phyloP scores from a whole-genome alignment of 2,329 filamentous ascomycete genomes.

The Hymenoscyphus albidus region DNA sequence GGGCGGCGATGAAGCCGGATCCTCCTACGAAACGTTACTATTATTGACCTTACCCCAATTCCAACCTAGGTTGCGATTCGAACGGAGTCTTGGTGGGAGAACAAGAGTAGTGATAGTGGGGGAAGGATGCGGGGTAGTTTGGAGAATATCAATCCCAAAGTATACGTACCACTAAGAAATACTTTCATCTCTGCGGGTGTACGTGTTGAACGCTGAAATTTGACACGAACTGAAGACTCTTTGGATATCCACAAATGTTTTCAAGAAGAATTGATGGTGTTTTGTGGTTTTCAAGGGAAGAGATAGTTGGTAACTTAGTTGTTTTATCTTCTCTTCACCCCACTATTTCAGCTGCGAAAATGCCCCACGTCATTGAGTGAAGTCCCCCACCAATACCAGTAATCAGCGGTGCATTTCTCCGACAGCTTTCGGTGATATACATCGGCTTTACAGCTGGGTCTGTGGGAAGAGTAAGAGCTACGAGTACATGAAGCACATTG shows the following conservation, averaged over 20 bases:
- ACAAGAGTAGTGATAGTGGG: not conserved
- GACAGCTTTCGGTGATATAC: not conserved
- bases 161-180: slow-evolving; percentile 1
- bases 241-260: not conserved
- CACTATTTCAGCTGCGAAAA: not conserved
- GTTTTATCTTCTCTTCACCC: not conserved
- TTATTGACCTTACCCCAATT: not conserved
- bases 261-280: not conserved
- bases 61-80: too few species aligned
- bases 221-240: not conserved
- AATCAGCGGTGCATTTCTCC: not conserved
- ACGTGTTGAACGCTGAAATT: not conserved
- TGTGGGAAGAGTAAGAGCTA: too few species aligned
- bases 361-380: not conserved
- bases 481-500: too few species aligned
- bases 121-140: not conserved
- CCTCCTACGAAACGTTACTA: slow-evolving; percentile 36
- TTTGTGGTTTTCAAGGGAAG: not conserved
- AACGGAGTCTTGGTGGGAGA: too few species aligned
- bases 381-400: not conserved
- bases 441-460: not conserved
- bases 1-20: slow-evolving; percentile 52
- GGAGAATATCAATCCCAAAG: not conserved
- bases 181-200: not conserved
- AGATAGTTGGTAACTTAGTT: not conserved